phyloP scores from a whole-genome alignment of 75 land plant species.

The Selaginella tamariscina region DNA sequence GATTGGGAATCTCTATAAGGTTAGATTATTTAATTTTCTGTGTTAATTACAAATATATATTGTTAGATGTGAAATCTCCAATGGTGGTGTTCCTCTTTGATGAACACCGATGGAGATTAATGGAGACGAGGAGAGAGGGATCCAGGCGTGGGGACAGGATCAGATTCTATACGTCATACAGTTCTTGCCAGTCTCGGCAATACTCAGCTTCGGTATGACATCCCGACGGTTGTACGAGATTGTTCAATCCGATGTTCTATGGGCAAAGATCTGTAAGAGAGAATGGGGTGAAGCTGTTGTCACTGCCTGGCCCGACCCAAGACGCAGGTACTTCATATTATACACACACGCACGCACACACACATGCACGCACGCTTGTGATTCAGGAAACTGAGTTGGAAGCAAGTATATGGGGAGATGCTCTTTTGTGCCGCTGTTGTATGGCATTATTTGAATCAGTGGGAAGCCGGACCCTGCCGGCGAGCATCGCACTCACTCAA shows the following conservation, averaged over 20 bases:
- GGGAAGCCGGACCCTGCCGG: slow-evolving; percentile 34
- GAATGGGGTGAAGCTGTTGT: slow-evolving; percentile 53
- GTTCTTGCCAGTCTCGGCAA: slow-evolving; percentile 45
- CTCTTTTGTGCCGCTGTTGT: slow-evolving; percentile 28
- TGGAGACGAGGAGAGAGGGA: slow-evolving; percentile 3
- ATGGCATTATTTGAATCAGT: slow-evolving; percentile 38
- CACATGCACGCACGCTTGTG: too few relatives aligned
- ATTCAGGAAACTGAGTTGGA: slow-evolving; percentile 30
- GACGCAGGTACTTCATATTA: too few relatives aligned
- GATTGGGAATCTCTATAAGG: too few relatives aligned
- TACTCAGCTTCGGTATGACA: slow-evolving; percentile 65
- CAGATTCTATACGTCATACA: slow-evolving; percentile 44
- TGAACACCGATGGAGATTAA: not conserved
- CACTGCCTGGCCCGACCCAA: slow-evolving; percentile 34
- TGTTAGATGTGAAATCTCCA: too few relatives aligned
- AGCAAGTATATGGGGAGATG: slow-evolving; percentile 47
- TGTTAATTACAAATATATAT: too few relatives aligned
- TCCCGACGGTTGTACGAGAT: slow-evolving; percentile 48
- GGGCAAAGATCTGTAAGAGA: slow-evolving; percentile 61
- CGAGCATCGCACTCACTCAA: slow-evolving; percentile 85
- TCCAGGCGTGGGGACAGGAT: slow-evolving; percentile 22
- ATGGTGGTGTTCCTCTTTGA: too few relatives aligned
- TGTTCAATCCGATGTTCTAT: slow-evolving; percentile 38
- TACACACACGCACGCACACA: too few relatives aligned
- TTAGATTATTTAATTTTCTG: too few relatives aligned